Evolutionary conservation across 2,329 filamentous ascomycete genomes (phyloP), one percentile per base, ranked within the genome.

Genomic region (Dissoconium aciculare): DNA sequence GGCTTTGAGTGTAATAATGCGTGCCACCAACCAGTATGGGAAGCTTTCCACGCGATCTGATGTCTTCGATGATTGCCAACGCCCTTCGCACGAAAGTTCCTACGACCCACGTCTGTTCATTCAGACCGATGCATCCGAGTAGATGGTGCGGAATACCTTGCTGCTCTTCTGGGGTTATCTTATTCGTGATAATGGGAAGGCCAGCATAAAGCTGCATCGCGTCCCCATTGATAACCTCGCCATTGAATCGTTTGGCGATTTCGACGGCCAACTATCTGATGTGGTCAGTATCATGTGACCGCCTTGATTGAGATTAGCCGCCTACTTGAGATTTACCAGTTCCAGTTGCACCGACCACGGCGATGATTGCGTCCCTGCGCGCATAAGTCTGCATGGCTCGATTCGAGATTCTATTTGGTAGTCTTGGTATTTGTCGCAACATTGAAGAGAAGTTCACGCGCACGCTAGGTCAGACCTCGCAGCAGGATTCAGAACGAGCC

Each of bases 171-270:
- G 51, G 31, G 0, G 80, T 71, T 35, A 95, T 79, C 53, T 95
- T 92, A 55, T 98, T 98, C 15, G 89, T 98, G 44, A 95, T 87
- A 40, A 95, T 77, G 4, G 89, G 84, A 26, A 98, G 62, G 3
- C 89, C 89, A 31, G 71, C 69, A 55, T 98, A 98, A 59, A 98
- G 74, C 54, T 98, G 89, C 84, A 98, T 93, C 23, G 89, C 89
- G 63, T 98, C 89, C 27, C 82, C 82, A 52, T 98, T 98, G 59
- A 98, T 84, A 31, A 98, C 71, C 56, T 98, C 89, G 50, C 91
- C 89, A 54, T 89, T 76, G 57, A 84, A 85, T 13, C 68, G 71
- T 25, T 66, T 66, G 1, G 91, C 89, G 30, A 98, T 60, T 40
- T 93, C 82, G 24, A 98, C 78, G 5, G 89, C 89, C 42, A 94